Percentiles rank a stretch among this genome's conserved stretches.
phyloP scores from a whole-genome alignment of 2,329 filamentous ascomycete species.

The Talaromyces verruculosus region DNA sequence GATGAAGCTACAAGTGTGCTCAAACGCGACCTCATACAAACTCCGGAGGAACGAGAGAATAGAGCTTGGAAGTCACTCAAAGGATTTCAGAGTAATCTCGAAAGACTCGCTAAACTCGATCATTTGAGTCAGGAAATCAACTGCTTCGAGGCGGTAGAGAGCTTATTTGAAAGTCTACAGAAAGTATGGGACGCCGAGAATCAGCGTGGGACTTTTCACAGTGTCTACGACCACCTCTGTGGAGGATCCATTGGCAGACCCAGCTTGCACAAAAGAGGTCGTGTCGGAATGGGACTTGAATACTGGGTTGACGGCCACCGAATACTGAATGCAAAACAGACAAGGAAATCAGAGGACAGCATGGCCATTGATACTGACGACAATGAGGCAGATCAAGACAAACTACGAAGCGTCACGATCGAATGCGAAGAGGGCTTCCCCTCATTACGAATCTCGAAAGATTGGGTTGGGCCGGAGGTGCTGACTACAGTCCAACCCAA shows the following conservation, averaged over 20 bases:
- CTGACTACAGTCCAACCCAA: slow-evolving; percentile 28
- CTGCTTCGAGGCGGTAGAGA: slow-evolving; percentile 49
- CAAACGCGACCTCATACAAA: slow-evolving; percentile 41
- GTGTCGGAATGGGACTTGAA: slow-evolving; percentile 43
- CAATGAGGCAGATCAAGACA: slow-evolving; percentile 26
- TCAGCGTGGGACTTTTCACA: slow-evolving; percentile 32
- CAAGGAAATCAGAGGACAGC: slow-evolving; percentile 32
- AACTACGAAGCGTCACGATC: slow-evolving; percentile 40
- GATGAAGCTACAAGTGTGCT: slow-evolving; percentile 46
- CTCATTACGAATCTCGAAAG: slow-evolving; percentile 45
- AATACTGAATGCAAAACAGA: slow-evolving; percentile 34
- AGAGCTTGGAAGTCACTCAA: slow-evolving; percentile 40
- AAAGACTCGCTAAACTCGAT: slow-evolving; percentile 47
- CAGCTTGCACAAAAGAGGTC: slow-evolving; percentile 40
- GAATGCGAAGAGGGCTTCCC: slow-evolving; percentile 49
- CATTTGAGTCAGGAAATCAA: slow-evolving; percentile 47
- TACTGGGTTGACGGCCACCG: slow-evolving; percentile 45
- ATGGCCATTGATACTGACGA: slow-evolving; percentile 31
- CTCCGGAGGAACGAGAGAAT: slow-evolving; percentile 32
- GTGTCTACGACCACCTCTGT: slow-evolving; percentile 43
- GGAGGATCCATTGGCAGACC: slow-evolving; percentile 44
- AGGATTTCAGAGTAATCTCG: slow-evolving; percentile 45
- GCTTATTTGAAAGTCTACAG: slow-evolving; percentile 43
- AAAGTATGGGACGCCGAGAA: slow-evolving; percentile 46
- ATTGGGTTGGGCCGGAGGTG: slow-evolving; percentile 43